Evolutionary conservation across 805 yeast genomes (phyloP), one percentile per base, ranked within the genome.

Genomic region (Kluyveromyces starmeri): DNA sequence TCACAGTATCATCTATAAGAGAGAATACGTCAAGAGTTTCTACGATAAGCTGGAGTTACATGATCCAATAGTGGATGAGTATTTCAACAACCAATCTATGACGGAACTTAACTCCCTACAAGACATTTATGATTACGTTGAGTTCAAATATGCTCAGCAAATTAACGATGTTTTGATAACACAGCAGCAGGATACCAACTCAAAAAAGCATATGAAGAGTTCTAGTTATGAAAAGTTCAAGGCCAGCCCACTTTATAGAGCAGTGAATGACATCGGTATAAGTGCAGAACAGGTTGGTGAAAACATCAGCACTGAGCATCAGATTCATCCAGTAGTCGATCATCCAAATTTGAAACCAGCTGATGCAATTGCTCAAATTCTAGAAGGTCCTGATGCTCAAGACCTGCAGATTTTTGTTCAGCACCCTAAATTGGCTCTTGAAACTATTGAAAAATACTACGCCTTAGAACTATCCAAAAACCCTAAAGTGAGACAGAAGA

Each of bases 261-360:
- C 83, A 7, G 76, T 85, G 6, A 62, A 70, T 36, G 76, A 78
- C 4, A 71, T 78, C 44, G 96, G 95, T 40, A 75, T 85, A 19
- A 64, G 79, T n/a, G 78, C 94, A 4, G 78, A 71, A 40, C 75
- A 83, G 44, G 75, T 84, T 47, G 95, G 92, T 37, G 94, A 82
- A 49, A 88, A 86, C 53, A 73, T 85, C 17, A 70, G 69, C 32
- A 73, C 81, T 38, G 72, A 76, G 36, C 68, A 75, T 13, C 73
- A 82, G 49, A 67, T 85, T 36, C 79, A 83, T 53, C 70, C 77
- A 32, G 75, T 92, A 2, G 79, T 73, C 37, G 95, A 86, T 50
- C 61, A 55, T 28, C 68, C 75, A 9, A 64, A 65, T 3, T 66
- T 67, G 37, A 57, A 69, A 6, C 95, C 95, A 2, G 64, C 63